Conservation (phyloP, 1,284 basidiomycete genomes). For the Fomitopsis schrenkii region DNA sequence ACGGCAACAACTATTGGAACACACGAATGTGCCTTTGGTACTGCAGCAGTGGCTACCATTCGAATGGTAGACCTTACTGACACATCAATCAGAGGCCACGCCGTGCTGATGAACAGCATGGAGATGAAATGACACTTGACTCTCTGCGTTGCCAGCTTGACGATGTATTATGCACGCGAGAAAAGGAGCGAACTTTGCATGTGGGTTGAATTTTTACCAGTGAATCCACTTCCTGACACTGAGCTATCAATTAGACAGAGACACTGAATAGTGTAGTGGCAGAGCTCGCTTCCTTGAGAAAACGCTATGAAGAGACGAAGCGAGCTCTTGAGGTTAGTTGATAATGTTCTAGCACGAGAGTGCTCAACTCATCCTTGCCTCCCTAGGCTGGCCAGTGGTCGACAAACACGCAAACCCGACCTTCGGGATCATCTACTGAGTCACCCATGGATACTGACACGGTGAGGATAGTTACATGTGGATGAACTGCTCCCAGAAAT, state of each 20-base stretch:
- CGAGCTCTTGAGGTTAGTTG: neutral
- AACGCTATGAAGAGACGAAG: neutral
- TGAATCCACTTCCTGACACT: no score
- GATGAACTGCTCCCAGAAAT: neutral
- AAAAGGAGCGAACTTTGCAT: neutral
- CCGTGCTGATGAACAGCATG: no score
- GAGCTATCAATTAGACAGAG: neutral
- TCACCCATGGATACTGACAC: no score
- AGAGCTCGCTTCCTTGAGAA: neutral
- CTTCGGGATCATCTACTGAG: no score
- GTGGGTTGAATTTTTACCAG: neutral
- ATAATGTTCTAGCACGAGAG: neutral
- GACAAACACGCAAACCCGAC: no score
- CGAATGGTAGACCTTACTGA: neutral
- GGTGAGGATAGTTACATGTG: no score
- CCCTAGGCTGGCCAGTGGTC: no score
- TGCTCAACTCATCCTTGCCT: no score
- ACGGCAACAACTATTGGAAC: slow-evolving; percentile 4
- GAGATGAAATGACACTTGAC: neutral
- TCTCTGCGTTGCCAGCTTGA: neutral
- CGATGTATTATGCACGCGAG: neutral
- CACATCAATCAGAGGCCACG: no score
- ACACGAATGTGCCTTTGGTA: neutral
- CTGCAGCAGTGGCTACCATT: no score
- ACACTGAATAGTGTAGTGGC: neutral